Percentiles rank a stretch among this genome's conserved stretches.
Conservation (phyloP, 139 green algal species). For the Coccomyxa sp. region DNA sequence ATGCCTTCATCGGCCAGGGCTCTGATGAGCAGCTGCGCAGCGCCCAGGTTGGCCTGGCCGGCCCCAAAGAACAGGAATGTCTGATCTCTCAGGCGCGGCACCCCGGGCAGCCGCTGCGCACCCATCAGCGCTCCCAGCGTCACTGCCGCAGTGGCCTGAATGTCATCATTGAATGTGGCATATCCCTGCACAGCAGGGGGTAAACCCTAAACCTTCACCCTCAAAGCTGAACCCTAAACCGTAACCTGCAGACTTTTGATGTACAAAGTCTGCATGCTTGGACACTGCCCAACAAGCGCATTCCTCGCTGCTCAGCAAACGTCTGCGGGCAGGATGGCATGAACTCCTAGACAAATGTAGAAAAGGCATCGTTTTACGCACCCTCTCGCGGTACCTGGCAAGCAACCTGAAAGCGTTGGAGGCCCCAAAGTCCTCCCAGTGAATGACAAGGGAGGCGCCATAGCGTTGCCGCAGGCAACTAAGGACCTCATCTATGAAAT, state of each 20-base stretch:
- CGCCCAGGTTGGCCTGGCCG: conserved; percentile 55
- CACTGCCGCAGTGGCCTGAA: conserved; percentile 51
- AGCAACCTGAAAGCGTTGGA: conserved; percentile 19
- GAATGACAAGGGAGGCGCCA: conserved; percentile 23
- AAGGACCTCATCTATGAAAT: conserved; percentile 39
- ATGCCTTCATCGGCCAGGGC: conserved; percentile 31
- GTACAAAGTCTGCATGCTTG: too few relatives aligned
- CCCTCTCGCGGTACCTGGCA: conserved; percentile 9
- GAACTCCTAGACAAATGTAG: too few relatives aligned
- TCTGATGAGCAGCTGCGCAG: conserved; percentile 32
- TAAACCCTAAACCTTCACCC: too few relatives aligned
- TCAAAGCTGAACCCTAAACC: too few relatives aligned
- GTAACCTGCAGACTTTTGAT: too few relatives aligned
- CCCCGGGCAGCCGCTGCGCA: conserved; percentile 17
- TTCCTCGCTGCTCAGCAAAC: too few relatives aligned
- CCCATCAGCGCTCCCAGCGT: conserved; percentile 34
- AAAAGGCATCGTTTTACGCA: neutral
- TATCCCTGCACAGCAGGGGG: conserved; percentile 11
- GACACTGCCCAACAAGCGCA: too few relatives aligned
- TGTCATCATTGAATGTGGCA: conserved; percentile 43
- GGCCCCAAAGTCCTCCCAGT: conserved; percentile 53
- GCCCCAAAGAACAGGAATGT: conserved; percentile 64
- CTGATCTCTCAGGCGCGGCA: conserved; percentile 30
- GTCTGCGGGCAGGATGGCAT: too few relatives aligned
- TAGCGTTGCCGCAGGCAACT: conserved; percentile 25